Conservation (phyloP, 1,139 yeast genomes). For the Maudiozyma humilis region DNA sequence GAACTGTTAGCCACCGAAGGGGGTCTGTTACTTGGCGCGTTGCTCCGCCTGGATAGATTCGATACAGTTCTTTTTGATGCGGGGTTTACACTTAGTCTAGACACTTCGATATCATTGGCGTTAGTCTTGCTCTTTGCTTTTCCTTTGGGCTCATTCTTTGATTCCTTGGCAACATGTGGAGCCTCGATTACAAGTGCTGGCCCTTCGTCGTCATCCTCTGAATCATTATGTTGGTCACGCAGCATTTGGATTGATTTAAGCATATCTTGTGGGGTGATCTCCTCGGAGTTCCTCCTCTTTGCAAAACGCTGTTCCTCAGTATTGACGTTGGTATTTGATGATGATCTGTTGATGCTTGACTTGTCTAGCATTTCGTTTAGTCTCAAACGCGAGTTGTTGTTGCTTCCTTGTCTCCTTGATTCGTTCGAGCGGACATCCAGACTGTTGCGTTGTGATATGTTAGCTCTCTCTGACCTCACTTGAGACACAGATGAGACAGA, state of each 20-base stretch:
- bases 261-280: constrained; percentile 76
- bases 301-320: constrained; percentile 20
- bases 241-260: constrained; percentile 74
- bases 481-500: background rate
- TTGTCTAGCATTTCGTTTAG: background rate
- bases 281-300: constrained; percentile 35
- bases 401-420: background rate
- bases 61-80: background rate
- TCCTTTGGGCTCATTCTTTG: background rate
- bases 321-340: background rate
- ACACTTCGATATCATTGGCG: background rate
- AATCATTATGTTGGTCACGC: constrained; percentile 40
- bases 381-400: background rate
- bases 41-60: background rate
- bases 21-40: background rate
- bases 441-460: constrained; percentile 1
- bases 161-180: constrained; percentile 1
- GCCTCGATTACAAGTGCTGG: constrained; percentile 76
- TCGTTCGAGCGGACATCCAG: background rate
- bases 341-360: background rate
- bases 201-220: constrained; percentile 48
- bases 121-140: background rate
- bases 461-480: background rate
- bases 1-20: background rate
- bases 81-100: background rate